A percentile compares a stretch with the other conserved stretches of the same genome.
Conservation (phyloP, 2,329 filamentous ascomycete species). For the Neonectria punicea region DNA sequence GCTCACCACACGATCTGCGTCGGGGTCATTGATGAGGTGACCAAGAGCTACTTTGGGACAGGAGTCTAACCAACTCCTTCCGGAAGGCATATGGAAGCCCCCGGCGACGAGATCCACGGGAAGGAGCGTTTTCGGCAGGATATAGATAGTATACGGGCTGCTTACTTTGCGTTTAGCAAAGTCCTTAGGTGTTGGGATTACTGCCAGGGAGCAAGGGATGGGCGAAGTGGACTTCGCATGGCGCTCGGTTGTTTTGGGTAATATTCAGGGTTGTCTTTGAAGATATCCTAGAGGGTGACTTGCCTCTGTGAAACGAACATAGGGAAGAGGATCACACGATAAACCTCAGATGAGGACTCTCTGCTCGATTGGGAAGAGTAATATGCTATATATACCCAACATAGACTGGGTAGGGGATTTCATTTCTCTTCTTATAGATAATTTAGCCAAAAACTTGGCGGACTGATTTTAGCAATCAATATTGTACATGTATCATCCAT, state of each 20-base stretch:
- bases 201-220: not conserved
- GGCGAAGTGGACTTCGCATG: conserved; percentile 13
- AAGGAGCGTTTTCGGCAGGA: not conserved
- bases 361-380: not conserved
- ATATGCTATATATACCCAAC: not conserved
- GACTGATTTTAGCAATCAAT: too few relatives aligned
- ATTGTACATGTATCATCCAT: too few relatives aligned
- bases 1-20: conserved; percentile 46
- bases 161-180: not conserved
- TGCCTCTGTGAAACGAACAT: not conserved
- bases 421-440: not conserved
- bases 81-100: not conserved
- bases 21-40: conserved; percentile 46
- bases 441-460: not conserved
- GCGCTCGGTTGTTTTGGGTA: conserved; percentile 27
- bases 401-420: not conserved
- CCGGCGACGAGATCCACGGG: not conserved
- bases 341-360: not conserved
- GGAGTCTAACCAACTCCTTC: not conserved
- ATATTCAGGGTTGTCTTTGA: not conserved
- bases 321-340: not conserved
- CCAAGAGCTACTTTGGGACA: conserved; percentile 40
- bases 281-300: not conserved
- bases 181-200: too few relatives aligned
- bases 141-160: not conserved